Evolutionary conservation across 2,329 filamentous ascomycete genomes (phyloP), one percentile per base, ranked within the genome.

Genomic region (Alternaria sp.): DNA sequence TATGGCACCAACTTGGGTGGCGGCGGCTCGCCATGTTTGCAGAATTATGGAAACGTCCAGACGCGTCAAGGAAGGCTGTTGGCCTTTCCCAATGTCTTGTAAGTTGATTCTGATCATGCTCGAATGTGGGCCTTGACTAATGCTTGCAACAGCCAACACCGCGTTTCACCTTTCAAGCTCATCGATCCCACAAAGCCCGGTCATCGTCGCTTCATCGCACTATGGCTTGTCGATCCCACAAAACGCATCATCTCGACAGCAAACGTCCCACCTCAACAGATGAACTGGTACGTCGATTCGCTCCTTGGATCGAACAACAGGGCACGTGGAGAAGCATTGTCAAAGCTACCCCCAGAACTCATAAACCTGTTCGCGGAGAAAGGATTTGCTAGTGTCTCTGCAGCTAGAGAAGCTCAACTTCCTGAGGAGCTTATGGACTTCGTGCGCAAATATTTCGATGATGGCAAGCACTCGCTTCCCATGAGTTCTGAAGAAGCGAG

Each of bases 151-250:
- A 59, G 57, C 27, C 71, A 73, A 44, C 70, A 74, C 28, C 57
- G 66, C 28, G 69, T 74, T 11, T 68, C 65, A 1, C 49, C 83
- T 2, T 87, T 89, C 74, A 63, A 76, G 14, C 79, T 88, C 10
- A 68, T 70, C 28, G 84, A 90, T 62, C 69, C 69, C 0, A 82
- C 81, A 0, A 83, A 81, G 57, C 81, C 85, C 0, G 87, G 87
- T 2, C 84, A 89, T 67, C 78, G 85, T 14, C 84, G 85, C 64
- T 84, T 89, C 56, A 75, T 89, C 0, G 84, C 84, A 0, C 78
- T 90, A 40, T 89, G 85, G 70, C 80, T 90, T 2, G 83, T 90
- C 3, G 87, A 90, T 64, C 87, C 87, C 0, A 69, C 82, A 30
- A 67, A 77, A 5, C 81, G 81, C 7, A 80, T 89, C 50, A 79